Percentiles rank a stretch among this genome's conserved stretches.
Evolutionary conservation across 768 basidiomycete species (phyloP).

Genomic region (Agaricus blazei): DNA sequence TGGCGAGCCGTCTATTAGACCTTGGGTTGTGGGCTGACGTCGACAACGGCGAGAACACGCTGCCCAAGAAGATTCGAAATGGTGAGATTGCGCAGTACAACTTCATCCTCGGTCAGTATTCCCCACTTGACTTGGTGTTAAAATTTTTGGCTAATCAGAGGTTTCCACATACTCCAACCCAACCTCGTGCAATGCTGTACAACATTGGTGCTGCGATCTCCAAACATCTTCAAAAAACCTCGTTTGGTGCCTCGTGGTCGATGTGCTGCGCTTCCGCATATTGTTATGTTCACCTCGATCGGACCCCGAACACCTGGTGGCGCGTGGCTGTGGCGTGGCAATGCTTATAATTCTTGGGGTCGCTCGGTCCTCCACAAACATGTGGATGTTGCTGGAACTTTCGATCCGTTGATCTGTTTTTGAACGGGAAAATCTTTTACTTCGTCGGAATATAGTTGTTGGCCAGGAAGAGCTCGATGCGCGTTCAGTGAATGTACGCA

Average conservation of each 20-base stretch:
- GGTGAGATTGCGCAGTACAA: constrained; percentile 98
- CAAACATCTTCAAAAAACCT: no score
- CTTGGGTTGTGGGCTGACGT: constrained; percentile 86
- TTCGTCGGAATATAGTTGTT: constrained; percentile 55
- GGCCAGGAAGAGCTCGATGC: constrained; percentile 88
- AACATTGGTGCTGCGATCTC: neutral
- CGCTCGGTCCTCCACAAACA: no score
- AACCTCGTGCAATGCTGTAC: neutral
- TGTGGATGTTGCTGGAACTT: no score
- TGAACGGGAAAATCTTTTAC: neutral
- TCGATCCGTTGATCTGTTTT: neutral
- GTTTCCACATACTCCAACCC: neutral
- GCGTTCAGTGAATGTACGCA: constrained; percentile 90
- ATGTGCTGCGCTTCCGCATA: neutral
- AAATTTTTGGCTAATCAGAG: neutral
- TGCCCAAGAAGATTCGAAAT: constrained; percentile 96
- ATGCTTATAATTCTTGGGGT: no score
- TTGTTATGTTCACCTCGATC: neutral
- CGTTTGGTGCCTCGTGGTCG: no score
- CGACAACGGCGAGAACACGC: constrained; percentile 87
- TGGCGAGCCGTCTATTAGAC: constrained; percentile 60
- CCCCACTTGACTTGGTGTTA: neutral
- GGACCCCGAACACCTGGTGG: no score
- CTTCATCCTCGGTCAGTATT: constrained; percentile 82
- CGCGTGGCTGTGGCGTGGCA: no score